phyloP scores from a whole-genome alignment of 2,329 filamentous ascomycete genomes.

The Orbilia blumenaviensis region DNA sequence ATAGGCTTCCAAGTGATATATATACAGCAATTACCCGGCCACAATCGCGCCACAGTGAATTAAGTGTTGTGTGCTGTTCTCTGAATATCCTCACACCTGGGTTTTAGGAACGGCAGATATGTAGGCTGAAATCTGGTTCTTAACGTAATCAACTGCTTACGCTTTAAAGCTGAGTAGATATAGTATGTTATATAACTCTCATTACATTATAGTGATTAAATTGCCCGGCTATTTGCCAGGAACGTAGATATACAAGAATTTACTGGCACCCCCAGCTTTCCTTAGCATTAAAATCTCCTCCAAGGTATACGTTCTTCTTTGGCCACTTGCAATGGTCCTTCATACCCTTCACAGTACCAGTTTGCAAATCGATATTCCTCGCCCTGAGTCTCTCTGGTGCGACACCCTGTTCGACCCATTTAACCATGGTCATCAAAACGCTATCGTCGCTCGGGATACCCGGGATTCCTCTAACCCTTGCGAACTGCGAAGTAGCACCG shows the following conservation, averaged over 20 bases:
- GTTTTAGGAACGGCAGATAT: no score
- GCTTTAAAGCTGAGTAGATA: no score
- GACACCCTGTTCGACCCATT: constrained; percentile 64
- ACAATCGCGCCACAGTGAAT: no score
- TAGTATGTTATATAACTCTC: no score
- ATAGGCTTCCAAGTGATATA: no score
- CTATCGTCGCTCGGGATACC: neutral
- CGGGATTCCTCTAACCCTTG: neutral
- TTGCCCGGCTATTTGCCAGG: no score
- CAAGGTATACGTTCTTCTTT: neutral
- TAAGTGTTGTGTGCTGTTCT: no score
- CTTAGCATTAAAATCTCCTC: constrained; percentile 1
- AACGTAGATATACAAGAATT: neutral
- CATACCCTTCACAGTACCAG: neutral
- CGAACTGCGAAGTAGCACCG: constrained; percentile 8
- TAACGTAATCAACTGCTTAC: no score
- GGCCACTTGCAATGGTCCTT: constrained; percentile 42
- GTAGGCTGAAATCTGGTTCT: no score
- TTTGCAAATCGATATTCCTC: neutral
- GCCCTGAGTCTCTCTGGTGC: constrained; percentile 59
- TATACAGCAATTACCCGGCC: no score
- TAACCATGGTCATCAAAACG: constrained; percentile 63
- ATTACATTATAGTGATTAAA: no score
- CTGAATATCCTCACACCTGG: no score
- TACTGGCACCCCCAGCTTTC: constrained; percentile 6